Evolutionary conservation across 345 rosid genomes (phyloP), one percentile per base, ranked within the genome.

Genomic region (Moricandia arvensis): DNA sequence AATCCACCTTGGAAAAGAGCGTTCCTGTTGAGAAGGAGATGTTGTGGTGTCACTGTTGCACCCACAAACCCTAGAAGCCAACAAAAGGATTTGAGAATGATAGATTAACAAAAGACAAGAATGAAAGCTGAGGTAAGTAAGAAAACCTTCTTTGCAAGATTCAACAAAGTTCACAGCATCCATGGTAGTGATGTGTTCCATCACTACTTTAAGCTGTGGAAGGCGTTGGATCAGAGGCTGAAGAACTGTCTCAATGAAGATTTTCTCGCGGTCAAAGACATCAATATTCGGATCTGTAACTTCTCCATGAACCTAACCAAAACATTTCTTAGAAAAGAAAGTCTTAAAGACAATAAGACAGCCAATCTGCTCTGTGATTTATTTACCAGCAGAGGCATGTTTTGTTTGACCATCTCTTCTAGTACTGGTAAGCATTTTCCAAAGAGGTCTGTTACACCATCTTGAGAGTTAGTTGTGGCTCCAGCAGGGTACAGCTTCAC

Each of bases 401-500:
- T 83, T 73, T 90, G 96, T 80, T 83, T 82, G 62, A 79, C 85
- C 99, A 95, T 83, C 82, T 92, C 96, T 85, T 90, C 99, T 61
- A 95, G 89, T 47, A 86, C 93, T 35, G 93, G 89, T 41, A 92
- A 85, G 66, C 97, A 92, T 70, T 89, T 90, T 31, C 97, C 97
- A 63, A 92, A 84, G 69, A 94, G 90, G 76, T 95, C 91, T 0
- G 97, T 92, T 54, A 92, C 99, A 63, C 97, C 97, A 72, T 92
- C 96, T 83, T 95, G 93, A 66, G 97, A 92, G 77, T 92, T 95
- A 21, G 97, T 90, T 17, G 97, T 90, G 53, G 97, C 97, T 13
- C 97, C 97, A 15, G 97, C 99, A 78, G 99, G 99, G 74, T 95
- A 90, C 76, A 92, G 62, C 86, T 95, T 95, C 66, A 95, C 97